Percentiles rank a stretch among this genome's conserved stretches.
Conservation (phyloP, 1,284 basidiomycete genomes). For the Quambalaria eucalypti region DNA sequence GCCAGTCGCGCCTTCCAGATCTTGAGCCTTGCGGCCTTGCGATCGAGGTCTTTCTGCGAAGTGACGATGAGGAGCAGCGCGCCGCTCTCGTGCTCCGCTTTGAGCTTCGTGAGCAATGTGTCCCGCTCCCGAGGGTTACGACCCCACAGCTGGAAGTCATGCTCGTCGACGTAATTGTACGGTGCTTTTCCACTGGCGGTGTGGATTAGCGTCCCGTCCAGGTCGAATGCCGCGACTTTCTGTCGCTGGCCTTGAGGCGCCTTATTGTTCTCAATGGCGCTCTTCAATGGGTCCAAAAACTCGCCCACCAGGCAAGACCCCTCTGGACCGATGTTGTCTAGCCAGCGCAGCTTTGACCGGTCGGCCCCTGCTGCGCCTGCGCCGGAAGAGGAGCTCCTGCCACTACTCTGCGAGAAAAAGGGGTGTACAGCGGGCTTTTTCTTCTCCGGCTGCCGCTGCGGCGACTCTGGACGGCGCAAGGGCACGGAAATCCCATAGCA, state of each 20-base stretch:
- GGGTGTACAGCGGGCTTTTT: background rate
- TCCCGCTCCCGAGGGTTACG: background rate
- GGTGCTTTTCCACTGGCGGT: background rate
- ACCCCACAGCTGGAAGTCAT: constrained; percentile 21
- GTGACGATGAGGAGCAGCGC: constrained; percentile 23
- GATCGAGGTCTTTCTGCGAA: constrained; percentile 23
- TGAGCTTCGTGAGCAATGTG: background rate
- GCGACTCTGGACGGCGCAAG: background rate
- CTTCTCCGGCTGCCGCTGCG: too few species aligned
- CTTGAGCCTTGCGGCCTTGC: background rate
- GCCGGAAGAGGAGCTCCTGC: background rate
- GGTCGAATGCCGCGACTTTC: constrained; percentile 29
- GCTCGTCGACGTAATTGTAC: constrained; percentile 13
- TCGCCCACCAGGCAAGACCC: background rate
- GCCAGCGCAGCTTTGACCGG: background rate
- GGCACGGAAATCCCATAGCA: background rate
- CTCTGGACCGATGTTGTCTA: background rate
- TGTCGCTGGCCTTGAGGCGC: background rate
- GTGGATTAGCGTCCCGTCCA: constrained; percentile 29
- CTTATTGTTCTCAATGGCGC: background rate
- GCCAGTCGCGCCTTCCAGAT: constrained; percentile 30
- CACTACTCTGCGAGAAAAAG: background rate
- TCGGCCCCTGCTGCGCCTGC: background rate
- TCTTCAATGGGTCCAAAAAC: background rate
- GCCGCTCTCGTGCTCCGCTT: constrained; percentile 4